Conservation (phyloP, 371 early-diverging fungal species). For the Mucor saturninus region DNA sequence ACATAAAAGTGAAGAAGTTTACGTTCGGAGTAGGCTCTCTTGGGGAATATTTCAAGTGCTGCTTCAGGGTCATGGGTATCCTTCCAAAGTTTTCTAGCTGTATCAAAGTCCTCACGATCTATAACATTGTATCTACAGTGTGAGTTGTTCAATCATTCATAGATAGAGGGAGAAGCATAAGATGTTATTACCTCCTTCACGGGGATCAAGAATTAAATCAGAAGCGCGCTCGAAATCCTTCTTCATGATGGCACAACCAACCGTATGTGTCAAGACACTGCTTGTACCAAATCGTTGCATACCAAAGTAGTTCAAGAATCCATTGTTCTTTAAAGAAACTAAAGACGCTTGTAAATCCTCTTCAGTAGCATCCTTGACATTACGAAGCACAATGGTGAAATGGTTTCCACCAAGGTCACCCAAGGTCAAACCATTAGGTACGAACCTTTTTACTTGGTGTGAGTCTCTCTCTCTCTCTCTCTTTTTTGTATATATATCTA, state of each 20-base stretch:
- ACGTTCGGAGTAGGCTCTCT: conserved; percentile 74
- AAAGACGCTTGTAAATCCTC: conserved; percentile 62
- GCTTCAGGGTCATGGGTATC: conserved; percentile 65
- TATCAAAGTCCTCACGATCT: conserved; percentile 62
- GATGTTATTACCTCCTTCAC: conserved; percentile 66
- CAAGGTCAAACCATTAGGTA: conserved; percentile 65
- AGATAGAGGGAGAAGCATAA: not conserved
- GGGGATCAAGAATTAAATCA: conserved; percentile 80
- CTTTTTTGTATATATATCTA: not conserved
- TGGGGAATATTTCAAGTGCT: conserved; percentile 73
- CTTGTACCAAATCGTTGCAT: conserved; percentile 98
- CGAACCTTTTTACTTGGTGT: conserved; percentile 48
- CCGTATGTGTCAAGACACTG: conserved; percentile 80
- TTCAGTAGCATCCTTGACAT: conserved; percentile 44
- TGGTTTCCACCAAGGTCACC: conserved; percentile 92
- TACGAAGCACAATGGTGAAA: conserved; percentile 79
- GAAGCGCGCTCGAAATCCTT: conserved; percentile 79
- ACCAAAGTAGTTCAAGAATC: conserved; percentile 98
- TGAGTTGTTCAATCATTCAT: not conserved
- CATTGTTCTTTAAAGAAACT: conserved; percentile 63
- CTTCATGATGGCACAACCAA: conserved; percentile 85
- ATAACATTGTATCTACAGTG: not conserved
- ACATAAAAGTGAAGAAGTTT: conserved; percentile 63
- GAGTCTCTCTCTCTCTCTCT: not conserved
- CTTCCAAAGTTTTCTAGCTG: conserved; percentile 76